These are phyloP conservation scores for Periconia sp. DNA, from an alignment of 2,329 filamentous ascomycete genomes.

Conservation along the genomic window DNA sequence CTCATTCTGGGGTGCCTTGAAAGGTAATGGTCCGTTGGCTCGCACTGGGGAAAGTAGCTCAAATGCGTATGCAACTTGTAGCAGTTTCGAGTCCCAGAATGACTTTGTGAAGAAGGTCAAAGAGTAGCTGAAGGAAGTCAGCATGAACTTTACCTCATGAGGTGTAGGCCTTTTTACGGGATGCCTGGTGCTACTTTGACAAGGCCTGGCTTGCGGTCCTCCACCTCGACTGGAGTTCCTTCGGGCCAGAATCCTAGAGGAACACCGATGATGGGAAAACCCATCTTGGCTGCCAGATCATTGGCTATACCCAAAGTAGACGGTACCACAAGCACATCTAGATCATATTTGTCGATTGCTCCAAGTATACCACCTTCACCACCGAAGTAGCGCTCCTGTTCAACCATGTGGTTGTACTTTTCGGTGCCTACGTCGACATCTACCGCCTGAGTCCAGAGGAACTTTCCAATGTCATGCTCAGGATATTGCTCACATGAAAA, in stretches of 20 bases:
- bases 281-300: slow-evolving; percentile 35
- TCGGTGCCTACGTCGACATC: slow-evolving; percentile 52
- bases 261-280: slow-evolving; percentile 64
- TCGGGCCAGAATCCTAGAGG: slow-evolving; percentile 62
- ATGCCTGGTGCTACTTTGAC: slow-evolving; percentile 59
- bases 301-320: slow-evolving; percentile 56
- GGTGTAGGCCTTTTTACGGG: slow-evolving; percentile 37
- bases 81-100: neutral
- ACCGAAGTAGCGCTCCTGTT: slow-evolving; percentile 56
- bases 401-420: slow-evolving; percentile 61
- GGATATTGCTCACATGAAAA: slow-evolving; percentile 63
- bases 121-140: neutral
- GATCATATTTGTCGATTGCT: slow-evolving; percentile 57
- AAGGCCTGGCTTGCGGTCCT: slow-evolving; percentile 51
- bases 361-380: slow-evolving; percentile 64
- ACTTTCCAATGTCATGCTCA: slow-evolving; percentile 54
- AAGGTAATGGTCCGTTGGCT: neutral
- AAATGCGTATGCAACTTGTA: neutral
- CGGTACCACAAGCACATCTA: slow-evolving; percentile 66
- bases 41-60: no score
- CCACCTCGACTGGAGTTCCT: slow-evolving; percentile 50
- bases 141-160: neutral
- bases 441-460: slow-evolving; percentile 12
- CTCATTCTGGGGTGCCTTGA: neutral
- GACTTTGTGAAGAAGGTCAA: neutral